Conservation (phyloP, 345 rosid genomes). For the Laguncularia racemosa region DNA sequence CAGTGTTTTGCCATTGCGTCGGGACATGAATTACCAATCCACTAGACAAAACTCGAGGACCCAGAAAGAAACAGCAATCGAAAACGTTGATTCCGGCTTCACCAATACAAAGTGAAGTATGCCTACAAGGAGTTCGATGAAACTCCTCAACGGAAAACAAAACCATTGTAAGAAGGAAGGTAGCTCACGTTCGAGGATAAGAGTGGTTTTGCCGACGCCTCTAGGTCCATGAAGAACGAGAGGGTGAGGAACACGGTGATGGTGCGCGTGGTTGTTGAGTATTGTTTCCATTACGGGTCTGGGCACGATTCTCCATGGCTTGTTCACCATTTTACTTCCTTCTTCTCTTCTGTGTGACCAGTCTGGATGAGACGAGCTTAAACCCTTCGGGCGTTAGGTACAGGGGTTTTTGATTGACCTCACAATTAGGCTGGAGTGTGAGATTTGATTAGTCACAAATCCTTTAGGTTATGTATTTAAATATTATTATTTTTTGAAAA, state of each 20-base stretch:
- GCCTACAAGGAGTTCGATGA: constrained; percentile 8
- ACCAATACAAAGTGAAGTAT: background rate
- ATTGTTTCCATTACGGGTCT: constrained; percentile 75
- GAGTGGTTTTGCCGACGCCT: constrained; percentile 96
- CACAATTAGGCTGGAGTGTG: too few relatives aligned
- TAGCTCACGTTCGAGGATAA: constrained; percentile 65
- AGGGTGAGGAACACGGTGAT: constrained; percentile 92
- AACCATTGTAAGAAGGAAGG: background rate
- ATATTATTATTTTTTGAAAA: too few relatives aligned
- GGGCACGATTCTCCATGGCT: constrained; percentile 85
- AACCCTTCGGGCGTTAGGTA: too few relatives aligned
- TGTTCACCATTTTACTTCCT: constrained; percentile 49
- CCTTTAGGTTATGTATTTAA: too few relatives aligned
- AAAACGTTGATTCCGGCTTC: background rate
- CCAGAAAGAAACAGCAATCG: background rate
- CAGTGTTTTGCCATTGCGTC: constrained; percentile 90
- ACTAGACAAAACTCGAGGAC: background rate
- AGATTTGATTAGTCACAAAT: too few relatives aligned
- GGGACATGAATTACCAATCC: constrained; percentile 16
- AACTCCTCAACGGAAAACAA: background rate
- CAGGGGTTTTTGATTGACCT: too few relatives aligned
- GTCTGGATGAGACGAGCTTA: background rate
- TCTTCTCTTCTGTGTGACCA: constrained; percentile 1
- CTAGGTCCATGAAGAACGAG: constrained; percentile 97
- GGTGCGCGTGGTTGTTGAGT: constrained; percentile 88